Evolutionary conservation across 495 filamentous ascomycete genomes (phyloP), one percentile per base, ranked within the genome.

Genomic region (Aspergillus affinis): DNA sequence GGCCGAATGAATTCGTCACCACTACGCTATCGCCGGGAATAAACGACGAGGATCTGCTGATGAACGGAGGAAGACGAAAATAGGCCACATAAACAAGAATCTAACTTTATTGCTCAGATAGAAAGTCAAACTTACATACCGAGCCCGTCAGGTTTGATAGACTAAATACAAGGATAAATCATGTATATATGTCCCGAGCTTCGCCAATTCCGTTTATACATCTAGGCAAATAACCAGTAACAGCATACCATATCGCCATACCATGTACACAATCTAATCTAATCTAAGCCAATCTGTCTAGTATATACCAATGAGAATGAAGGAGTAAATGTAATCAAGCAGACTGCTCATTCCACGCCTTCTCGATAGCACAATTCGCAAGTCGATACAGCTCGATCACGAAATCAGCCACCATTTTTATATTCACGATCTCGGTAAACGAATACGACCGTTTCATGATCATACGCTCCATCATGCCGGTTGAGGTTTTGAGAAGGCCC

Each of bases 381-480:
- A 83, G 66, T 20, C 75, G 62, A 41, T 75, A 70, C 21, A 83
- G 48, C 59, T 83, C 81, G 6, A 62, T 65, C 17, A 82, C 71
- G 44, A 82, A 82, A 27, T 81, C 77, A 4, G 78, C 78, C 8
- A 81, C 72, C 48, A 81, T 61, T 41, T 76, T 76, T 30, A 82
- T 62, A 18, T 81, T 76, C 30, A 73, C 59, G 45, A 78, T 66
- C 65, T 82, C 81, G n/a, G 70, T 75, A 0, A 69, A 66, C 6
- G 75, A 72, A 7, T 61, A 69, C n/a, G 75, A 51, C 30, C 75
- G 69, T 0, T 72, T 71, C 0, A 67, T 66, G 21, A 80, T 80
- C 17, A 82, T 69, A 2, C 71, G 68, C 44, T 74, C 70, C 44
- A 82, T 75, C 60, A 82, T 72, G 0, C 70, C 61, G 0, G 74